These are phyloP conservation scores for Gossypium stocksii DNA, from an alignment of 345 rosid species.

Conservation along the genomic window DNA sequence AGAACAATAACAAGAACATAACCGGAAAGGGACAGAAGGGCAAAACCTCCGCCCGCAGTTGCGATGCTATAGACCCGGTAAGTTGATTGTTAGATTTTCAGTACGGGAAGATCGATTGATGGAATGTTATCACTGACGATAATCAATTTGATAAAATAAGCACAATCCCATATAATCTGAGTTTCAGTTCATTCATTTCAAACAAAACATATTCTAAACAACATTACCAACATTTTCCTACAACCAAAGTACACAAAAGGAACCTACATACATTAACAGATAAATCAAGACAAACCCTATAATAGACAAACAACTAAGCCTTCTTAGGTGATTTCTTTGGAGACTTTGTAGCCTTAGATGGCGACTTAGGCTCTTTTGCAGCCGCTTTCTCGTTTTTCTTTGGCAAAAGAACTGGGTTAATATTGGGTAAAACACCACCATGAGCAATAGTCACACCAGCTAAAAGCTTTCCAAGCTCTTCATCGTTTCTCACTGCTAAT, in stretches of 20 bases:
- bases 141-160: too few species aligned
- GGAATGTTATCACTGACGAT: too few species aligned
- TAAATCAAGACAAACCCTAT: not conserved
- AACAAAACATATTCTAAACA: too few species aligned
- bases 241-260: not conserved
- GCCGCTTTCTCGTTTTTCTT: constrained; percentile 45
- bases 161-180: too few species aligned
- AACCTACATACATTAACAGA: constrained; percentile 12
- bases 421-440: constrained; percentile 73
- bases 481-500: constrained; percentile 68
- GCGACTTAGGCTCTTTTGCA: constrained; percentile 52
- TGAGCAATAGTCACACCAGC: constrained; percentile 74
- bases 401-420: constrained; percentile 64
- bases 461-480: constrained; percentile 61
- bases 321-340: constrained; percentile 71
- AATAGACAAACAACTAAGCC: constrained; percentile 22
- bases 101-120: too few species aligned
- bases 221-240: not conserved
- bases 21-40: constrained; percentile 69
- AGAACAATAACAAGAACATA: constrained; percentile 45
- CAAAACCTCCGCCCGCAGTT: constrained; percentile 40
- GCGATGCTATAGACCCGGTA: constrained; percentile 15
- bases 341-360: constrained; percentile 62
- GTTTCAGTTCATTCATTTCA: too few species aligned
- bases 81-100: too few species aligned